A percentile compares a stretch with the other conserved stretches of the same genome.
phyloP scores from a whole-genome alignment of 2,329 filamentous ascomycete genomes.

The Cordyceps pruinosa region DNA sequence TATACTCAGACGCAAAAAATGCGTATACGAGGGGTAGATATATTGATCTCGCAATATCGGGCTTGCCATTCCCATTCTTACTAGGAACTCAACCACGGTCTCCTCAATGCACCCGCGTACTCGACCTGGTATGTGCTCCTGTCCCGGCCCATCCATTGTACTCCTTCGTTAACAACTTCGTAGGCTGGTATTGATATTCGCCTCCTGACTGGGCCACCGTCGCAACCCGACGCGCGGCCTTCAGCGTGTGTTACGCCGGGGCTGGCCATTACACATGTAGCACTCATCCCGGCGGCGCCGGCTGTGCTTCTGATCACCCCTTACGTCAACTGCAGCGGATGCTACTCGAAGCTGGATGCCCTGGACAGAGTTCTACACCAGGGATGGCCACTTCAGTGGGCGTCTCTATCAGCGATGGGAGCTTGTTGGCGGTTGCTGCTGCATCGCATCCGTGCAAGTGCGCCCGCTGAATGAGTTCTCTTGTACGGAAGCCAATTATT shows the following conservation, averaged over 20 bases:
- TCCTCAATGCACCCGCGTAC: not conserved
- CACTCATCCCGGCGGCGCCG: not conserved
- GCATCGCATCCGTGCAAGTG: no score
- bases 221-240: not conserved
- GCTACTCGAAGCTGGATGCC: not conserved
- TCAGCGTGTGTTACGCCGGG: not conserved
- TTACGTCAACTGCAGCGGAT: not conserved
- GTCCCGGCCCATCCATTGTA: not conserved
- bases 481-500: no score
- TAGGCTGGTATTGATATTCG: no score
- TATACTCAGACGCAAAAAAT: not conserved
- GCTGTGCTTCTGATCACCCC: not conserved
- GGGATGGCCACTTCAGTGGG: not conserved
- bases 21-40: not conserved
- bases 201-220: not conserved
- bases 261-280: not conserved
- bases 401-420: not conserved
- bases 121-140: not conserved
- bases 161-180: no score
- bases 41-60: not conserved
- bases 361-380: not conserved
- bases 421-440: not conserved
- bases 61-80: not conserved
- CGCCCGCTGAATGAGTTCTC: no score
- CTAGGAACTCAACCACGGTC: not conserved